Evolutionary conservation across 2,329 filamentous ascomycete species (phyloP).

Genomic region (Byssochlamys sp.): DNA sequence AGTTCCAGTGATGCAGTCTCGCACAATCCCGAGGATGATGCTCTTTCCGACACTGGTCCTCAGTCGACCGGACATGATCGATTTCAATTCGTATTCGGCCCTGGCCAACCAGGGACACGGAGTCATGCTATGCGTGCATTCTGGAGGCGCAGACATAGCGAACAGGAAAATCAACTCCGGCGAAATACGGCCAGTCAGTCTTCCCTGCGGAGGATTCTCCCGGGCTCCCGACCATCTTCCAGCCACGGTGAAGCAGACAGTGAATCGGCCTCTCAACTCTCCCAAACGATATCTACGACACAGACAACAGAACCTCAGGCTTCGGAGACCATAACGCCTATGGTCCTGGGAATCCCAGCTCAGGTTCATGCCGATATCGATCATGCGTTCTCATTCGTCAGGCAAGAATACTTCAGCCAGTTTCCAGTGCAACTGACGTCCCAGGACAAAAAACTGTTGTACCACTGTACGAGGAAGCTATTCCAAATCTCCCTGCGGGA

Average conservation of each 20-base stretch:
- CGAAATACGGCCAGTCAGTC: neutral
- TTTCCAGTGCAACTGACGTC: slow-evolving; percentile 4
- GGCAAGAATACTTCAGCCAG: slow-evolving; percentile 4
- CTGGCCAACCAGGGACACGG: neutral
- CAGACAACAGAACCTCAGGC: neutral
- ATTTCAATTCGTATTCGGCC: neutral
- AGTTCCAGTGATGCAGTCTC: neutral
- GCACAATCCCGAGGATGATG: neutral
- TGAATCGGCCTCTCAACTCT: neutral
- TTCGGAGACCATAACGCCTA: neutral
- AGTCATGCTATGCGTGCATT: neutral
- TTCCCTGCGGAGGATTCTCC: neutral
- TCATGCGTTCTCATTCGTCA: neutral
- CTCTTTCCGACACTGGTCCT: neutral
- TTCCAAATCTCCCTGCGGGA: neutral
- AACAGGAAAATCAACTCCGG: neutral
- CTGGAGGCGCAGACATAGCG: neutral
- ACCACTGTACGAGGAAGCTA: slow-evolving; percentile 3
- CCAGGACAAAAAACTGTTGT: slow-evolving; percentile 3
- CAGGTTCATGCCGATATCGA: neutral
- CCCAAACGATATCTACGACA: neutral
- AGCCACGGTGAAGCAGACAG: neutral
- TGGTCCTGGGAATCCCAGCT: neutral
- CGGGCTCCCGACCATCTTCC: neutral
- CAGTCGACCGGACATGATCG: neutral